Conservation (phyloP, 768 basidiomycete genomes). For the Kwoniella mangroviensis region DNA sequence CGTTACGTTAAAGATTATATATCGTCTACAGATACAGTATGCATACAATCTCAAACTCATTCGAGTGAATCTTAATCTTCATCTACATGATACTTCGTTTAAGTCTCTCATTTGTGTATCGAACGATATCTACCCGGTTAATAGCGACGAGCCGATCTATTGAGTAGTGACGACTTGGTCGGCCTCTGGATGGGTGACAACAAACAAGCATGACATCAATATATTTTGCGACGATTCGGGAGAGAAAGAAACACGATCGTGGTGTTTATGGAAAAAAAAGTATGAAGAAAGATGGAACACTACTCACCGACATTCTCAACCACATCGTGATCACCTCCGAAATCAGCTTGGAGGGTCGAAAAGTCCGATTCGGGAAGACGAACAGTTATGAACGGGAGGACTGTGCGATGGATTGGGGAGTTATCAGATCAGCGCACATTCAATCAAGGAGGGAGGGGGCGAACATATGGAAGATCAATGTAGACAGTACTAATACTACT, state of each 20-base stretch:
- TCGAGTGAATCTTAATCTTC: too few relatives aligned
- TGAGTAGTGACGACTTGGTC: conserved; percentile 42
- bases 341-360: conserved; percentile 33
- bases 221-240: too few relatives aligned
- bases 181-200: conserved; percentile 28
- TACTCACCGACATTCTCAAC: conserved; percentile 74
- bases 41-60: too few relatives aligned
- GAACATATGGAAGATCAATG: neutral
- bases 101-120: too few relatives aligned
- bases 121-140: neutral
- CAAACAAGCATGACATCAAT: neutral
- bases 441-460: neutral
- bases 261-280: neutral
- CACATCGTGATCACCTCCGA: conserved; percentile 71
- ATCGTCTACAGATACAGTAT: too few relatives aligned
- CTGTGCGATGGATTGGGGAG: conserved; percentile 19
- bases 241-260: too few relatives aligned
- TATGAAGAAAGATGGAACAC: conserved; percentile 62
- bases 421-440: neutral
- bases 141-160: neutral
- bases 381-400: conserved; percentile 47
- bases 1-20: too few relatives aligned
- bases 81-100: too few relatives aligned
- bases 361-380: conserved; percentile 37
- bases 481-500: conserved; percentile 5